Evolutionary conservation across 805 yeast genomes (phyloP), one percentile per base, ranked within the genome.

Genomic region (Myxozyma vanderwaltii): DNA sequence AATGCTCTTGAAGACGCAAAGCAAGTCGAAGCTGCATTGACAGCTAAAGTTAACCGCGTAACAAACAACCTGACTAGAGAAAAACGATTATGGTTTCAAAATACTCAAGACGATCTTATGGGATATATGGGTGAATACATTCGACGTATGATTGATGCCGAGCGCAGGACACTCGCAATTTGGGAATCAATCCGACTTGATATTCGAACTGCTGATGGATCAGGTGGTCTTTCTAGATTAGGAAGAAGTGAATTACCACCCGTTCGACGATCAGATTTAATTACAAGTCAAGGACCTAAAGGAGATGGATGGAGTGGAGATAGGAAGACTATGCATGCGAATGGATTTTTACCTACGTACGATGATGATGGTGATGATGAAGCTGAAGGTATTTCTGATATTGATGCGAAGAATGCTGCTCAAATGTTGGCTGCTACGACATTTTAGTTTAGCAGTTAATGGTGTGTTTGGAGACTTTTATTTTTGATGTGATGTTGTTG

Each of bases 351-450:
- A 39, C 67, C 62, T 5, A 57, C 61, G 2, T 38, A 47, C 10
- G 53, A 51, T 3, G 54, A 63, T 4, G 74, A 65, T 12, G 48
- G 47, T 17, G 64, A 46, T 12, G 67, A 49, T 6, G 67, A 64
- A 1, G 41, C 35, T 29, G 59, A 46, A 27, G 66, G 65, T 8
- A 47, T 63, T n/a, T 74, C 76, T 2, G 76, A 75, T 4, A 81
- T 90, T 4, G 92, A 89, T 72, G 95, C 96, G 0, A 83, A 82
- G 61, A 85, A 84, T 67, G 98, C 96, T 0, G 97, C 96, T 0
- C 77, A 83, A 36, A 67, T 92, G 41, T 77, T 91, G 27, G 96
- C 96, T 1, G 85, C 84, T 3, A 84, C 92, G 1, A 83, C 89
- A 3, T 88, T 88, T 67, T 84, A 71, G 67, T n/a, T n/a, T n/a